Conservation (phyloP, 2,329 filamentous ascomycete species). For the Huntiella moniliformis region DNA sequence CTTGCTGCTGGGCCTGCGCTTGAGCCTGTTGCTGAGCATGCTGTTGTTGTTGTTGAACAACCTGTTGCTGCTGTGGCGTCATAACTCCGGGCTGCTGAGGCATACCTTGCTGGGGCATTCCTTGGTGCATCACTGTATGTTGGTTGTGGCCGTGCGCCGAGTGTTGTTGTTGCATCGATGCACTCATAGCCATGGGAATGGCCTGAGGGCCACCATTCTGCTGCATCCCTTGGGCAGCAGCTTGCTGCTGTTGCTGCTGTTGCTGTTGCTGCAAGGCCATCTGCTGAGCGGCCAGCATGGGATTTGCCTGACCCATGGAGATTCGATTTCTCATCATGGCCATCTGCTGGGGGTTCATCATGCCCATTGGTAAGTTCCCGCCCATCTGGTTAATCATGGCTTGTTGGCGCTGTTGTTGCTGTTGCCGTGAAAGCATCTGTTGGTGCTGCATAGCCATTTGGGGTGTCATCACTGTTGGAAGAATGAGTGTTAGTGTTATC, state of each 20-base stretch:
- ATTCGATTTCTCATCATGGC: conserved; percentile 24
- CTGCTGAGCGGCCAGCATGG: conserved; percentile 25
- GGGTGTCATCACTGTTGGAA: conserved; percentile 16
- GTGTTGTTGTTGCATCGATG: conserved; percentile 13
- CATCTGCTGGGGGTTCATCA: conserved; percentile 30
- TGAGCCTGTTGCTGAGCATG: conserved; percentile 3
- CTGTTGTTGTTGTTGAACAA: conserved; percentile 16
- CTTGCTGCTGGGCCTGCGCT: conserved; percentile 2
- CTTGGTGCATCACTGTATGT: conserved; percentile 20
- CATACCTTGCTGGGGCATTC: conserved; percentile 18
- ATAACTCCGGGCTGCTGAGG: background rate
- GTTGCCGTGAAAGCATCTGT: conserved; percentile 34
- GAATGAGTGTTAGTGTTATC: conserved; percentile 1
- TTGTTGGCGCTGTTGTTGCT: conserved; percentile 34
- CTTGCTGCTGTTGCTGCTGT: conserved; percentile 23
- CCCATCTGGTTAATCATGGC: conserved; percentile 30
- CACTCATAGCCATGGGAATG: conserved; percentile 12
- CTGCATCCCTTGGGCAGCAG: conserved; percentile 19
- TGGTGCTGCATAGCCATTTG: conserved; percentile 30
- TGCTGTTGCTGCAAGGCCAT: conserved; percentile 28
- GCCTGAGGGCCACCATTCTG: conserved; percentile 25
- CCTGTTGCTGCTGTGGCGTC: conserved; percentile 8
- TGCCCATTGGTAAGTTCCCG: conserved; percentile 34
- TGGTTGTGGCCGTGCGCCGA: conserved; percentile 12
- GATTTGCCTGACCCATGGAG: background rate